Evolutionary conservation across 2,329 filamentous ascomycete genomes (phyloP).

Genomic region (Cladophialophora immunda): DNA sequence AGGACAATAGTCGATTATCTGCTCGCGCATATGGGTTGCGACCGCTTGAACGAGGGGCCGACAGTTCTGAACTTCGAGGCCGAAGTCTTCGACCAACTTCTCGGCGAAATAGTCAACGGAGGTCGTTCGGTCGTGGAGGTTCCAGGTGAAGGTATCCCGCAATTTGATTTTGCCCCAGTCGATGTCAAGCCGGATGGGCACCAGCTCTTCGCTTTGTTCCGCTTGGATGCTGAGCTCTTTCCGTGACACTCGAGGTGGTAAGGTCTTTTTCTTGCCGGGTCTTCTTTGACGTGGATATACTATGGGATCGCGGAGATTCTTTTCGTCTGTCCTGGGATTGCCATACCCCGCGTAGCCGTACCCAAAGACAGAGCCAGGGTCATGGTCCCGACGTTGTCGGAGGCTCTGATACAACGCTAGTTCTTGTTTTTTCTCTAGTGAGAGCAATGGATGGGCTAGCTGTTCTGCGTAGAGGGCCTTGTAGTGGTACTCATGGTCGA

Average conservation of each 20-base stretch:
- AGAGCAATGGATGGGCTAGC: conserved; percentile 64
- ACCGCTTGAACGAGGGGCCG: conserved; percentile 69
- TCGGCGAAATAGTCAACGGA: conserved; percentile 83
- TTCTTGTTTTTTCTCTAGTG: conserved; percentile 71
- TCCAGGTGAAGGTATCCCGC: conserved; percentile 98
- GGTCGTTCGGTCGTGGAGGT: conserved; percentile 88
- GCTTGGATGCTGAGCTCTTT: conserved; percentile 86
- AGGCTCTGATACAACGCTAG: conserved; percentile 74
- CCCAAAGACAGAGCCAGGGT: conserved; percentile 69
- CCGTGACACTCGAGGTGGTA: conserved; percentile 75
- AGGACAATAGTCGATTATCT: conserved; percentile 91
- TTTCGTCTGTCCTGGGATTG: conserved; percentile 80
- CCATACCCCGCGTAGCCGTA: conserved; percentile 87
- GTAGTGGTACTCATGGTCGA: conserved; percentile 69
- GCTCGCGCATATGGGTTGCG: conserved; percentile 78
- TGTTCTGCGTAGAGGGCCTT: conserved; percentile 62
- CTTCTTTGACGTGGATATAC: conserved; percentile 82
- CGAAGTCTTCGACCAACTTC: conserved; percentile 86
- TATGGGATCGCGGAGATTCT: conserved; percentile 69
- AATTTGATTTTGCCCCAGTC: conserved; percentile 96
- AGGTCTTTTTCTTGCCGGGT: conserved; percentile 78
- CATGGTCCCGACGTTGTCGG: conserved; percentile 65
- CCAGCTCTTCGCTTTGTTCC: conserved; percentile 88
- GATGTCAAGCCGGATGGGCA: conserved; percentile 89
- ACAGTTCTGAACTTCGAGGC: conserved; percentile 74